Base-by-base conservation (phyloP, 345 rosid species). In the Brassica carinata region DNA sequence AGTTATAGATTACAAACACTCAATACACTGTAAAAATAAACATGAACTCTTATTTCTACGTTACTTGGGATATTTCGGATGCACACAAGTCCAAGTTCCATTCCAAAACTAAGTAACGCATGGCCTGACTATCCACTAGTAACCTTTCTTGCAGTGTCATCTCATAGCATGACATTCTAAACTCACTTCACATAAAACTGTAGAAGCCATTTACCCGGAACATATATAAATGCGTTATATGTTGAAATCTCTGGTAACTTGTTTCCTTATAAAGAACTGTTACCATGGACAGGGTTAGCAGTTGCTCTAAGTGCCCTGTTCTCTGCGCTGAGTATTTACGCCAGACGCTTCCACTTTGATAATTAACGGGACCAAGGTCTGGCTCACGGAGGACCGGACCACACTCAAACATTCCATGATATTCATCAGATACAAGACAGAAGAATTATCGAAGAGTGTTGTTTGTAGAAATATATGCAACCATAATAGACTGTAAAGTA, bases 281-380 rank as follows among this genome's bases (percentile, higher is more conserved):
- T 64, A 15, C 13, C 70, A 34, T 2, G 1, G 13, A 43, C 57
- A 23, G 7, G 31, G 57, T 23, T 71, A 64, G 23, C 67, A 36
- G 43, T 36, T 36, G 40, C n/a, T 8, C 31, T 15, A 23, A 71
- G 71, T 33, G 61, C 72, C 40, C 30, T 23, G 26, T 23, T 23
- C 26, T 23, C 53, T 58, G 58, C 23, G 17, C 58, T 14, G 58
- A 51, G 18, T 51, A 51, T 51, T 23, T 51, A 51, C 58, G 15
- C 59, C 74, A 68, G 62, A 77, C 7, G 70, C 27, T 69, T 68
- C 43, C 14, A 58, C 62, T 67, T 17, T 67, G 69, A 77, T 11
- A 69, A n/a, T n/a, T 14, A 51, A 13, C 14, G 18, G 6, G 9
- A 40, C 8, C 2, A 62, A 31, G 27, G 34, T 62, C 69, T 5